Base-by-base conservation (phyloP, 2,329 filamentous ascomycete genomes). In the Alternaria triticina region DNA sequence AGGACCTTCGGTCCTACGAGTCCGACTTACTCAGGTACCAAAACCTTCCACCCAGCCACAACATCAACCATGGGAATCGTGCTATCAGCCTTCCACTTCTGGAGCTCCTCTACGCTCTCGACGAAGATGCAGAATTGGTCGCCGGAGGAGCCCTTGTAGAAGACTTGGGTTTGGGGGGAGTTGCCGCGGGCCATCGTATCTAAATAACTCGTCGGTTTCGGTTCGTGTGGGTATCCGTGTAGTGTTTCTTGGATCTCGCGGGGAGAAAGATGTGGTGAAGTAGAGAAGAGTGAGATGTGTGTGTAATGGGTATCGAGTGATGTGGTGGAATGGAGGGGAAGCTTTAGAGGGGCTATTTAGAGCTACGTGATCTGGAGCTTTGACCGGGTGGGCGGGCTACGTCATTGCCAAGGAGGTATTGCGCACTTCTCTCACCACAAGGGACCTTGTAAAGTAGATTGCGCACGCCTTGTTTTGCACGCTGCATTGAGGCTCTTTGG, bases 31-130 rank as follows among this genome's bases (percentile, higher is more conserved):
- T 90, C 92, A 36, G 94, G 97, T 46, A 91, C 84, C 76, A 97
- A 97, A 76, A 99, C 86, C 86, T 97, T 92, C 86, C 93, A 98
- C 8, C 91, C 87, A 62, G 90, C 93, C 59, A 98, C 87, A 60
- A 99, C 94, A 75, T 97, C 90, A 2, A 92, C 87, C 51, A 98
- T 83, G 40, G 96, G 91, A 28, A 96, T 84, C 28, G 87, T 90
- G 77, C 88, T 89, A 84, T 98, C 95, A 5, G 79, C 83, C 85
- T 90, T 89, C 95, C 95, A 98, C 81, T 95, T 90, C 81, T 92
- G 85, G 74, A 93, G 89, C 52, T 86, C 85, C 64, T 91, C 79
- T 15, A 82, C 76, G 65, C 84, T 86, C 56, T 91, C 88, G 62
- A 88, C 84, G 72, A 89, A 89, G 82, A 92, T 83, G 73, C 91